Conservation (phyloP, 306 rosid species). For the Canavalia gladiata region DNA sequence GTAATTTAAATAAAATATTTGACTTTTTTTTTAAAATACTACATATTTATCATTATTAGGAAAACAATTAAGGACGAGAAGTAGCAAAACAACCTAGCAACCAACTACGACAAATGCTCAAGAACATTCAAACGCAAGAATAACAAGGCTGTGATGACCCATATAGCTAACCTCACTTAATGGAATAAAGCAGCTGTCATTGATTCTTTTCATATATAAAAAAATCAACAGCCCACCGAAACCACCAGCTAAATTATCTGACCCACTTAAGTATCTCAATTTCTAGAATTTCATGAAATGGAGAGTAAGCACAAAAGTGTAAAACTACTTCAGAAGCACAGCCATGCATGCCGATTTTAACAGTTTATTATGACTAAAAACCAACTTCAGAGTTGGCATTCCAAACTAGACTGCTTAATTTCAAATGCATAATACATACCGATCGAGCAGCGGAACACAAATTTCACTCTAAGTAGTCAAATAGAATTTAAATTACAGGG, state of each 20-base stretch:
- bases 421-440: conserved; percentile 1
- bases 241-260: conserved; percentile 22
- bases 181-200: no score
- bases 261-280: not conserved
- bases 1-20: not conserved
- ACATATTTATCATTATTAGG: no score
- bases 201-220: not conserved
- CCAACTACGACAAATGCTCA: no score
- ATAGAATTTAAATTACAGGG: not conserved
- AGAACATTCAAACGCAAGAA: no score
- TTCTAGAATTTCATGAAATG: not conserved
- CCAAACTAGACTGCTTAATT: conserved; percentile 25
- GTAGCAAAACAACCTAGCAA: no score
- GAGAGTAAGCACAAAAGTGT: not conserved
- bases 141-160: no score
- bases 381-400: not conserved
- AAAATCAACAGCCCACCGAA: not conserved
- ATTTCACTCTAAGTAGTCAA: conserved; percentile 7
- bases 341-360: not conserved
- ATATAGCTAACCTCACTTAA: no score
- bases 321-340: not conserved
- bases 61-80: no score
- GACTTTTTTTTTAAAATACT: no score
- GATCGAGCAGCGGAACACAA: not conserved
- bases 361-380: not conserved